Conservation (phyloP, 1,139 yeast genomes). For the Saccharomyces hybrid region DNA sequence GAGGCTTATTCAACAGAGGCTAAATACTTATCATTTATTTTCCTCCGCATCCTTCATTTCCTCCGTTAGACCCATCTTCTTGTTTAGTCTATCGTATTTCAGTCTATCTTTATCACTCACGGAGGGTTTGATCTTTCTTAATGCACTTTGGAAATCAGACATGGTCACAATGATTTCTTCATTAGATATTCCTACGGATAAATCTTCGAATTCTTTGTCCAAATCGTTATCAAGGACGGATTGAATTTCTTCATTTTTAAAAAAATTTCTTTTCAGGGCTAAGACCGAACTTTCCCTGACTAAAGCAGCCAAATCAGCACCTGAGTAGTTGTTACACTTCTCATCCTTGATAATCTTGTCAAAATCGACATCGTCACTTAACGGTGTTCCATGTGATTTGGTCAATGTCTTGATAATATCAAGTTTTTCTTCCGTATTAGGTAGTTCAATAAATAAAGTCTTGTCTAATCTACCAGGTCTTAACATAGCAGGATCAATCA, state of each 20-base stretch:
- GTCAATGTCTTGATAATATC: slow-evolving; percentile 79
- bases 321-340: slow-evolving; percentile 82
- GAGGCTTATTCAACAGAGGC: background rate
- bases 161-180: slow-evolving; percentile 47
- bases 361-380: slow-evolving; percentile 57
- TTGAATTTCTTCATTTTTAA: slow-evolving; percentile 36
- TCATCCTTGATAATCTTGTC: slow-evolving; percentile 58
- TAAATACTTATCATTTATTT: background rate
- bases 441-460: slow-evolving; percentile 84
- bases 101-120: slow-evolving; percentile 80
- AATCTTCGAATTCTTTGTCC: slow-evolving; percentile 39
- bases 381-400: slow-evolving; percentile 64
- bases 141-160: slow-evolving; percentile 65
- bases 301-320: slow-evolving; percentile 89
- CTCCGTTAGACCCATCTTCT: slow-evolving; percentile 51
- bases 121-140: slow-evolving; percentile 74
- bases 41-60: slow-evolving; percentile 12
- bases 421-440: slow-evolving; percentile 64
- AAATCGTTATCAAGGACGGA: slow-evolving; percentile 35
- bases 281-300: slow-evolving; percentile 89
- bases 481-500: slow-evolving; percentile 97
- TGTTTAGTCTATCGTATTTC: slow-evolving; percentile 60
- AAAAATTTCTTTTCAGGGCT: slow-evolving; percentile 69
- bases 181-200: slow-evolving; percentile 37
- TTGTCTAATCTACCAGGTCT: slow-evolving; percentile 95